These are phyloP conservation scores for Fibroporia radiculosa DNA, from an alignment of 768 basidiomycete genomes.

Conservation along the genomic window DNA sequence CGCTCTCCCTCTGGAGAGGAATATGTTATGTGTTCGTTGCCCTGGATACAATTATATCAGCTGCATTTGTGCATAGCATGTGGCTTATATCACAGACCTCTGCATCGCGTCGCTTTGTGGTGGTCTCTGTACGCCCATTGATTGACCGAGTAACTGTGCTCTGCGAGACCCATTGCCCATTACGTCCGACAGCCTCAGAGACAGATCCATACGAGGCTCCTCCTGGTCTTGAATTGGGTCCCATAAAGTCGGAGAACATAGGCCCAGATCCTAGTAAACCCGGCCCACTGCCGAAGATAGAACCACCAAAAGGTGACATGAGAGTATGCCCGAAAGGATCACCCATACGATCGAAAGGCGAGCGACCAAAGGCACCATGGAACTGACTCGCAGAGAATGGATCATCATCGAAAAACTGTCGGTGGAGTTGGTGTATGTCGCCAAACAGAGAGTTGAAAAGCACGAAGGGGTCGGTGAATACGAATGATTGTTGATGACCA, in stretches of 20 bases:
- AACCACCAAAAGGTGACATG: conserved; percentile 8
- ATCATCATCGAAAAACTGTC: conserved; percentile 10
- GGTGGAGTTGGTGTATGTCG: conserved; percentile 26
- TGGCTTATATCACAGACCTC: conserved; percentile 35
- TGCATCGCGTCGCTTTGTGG: conserved; percentile 46
- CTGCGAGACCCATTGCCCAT: conserved; percentile 43
- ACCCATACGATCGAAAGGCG: conserved; percentile 6
- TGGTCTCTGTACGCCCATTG: conserved; percentile 62
- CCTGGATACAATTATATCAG: conserved; percentile 34
- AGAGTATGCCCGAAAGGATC: conserved; percentile 9
- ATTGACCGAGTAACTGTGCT: conserved; percentile 48
- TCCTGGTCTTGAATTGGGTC: conserved; percentile 1
- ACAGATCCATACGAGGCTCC: conserved; percentile 17
- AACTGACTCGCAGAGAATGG: conserved; percentile 13
- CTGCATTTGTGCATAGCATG: not conserved
- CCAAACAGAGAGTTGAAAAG: conserved; percentile 70
- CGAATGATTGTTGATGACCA: conserved; percentile 22
- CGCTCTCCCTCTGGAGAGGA: conserved; percentile 61
- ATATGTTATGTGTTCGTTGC: conserved; percentile 66
- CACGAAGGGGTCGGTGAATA: conserved; percentile 68
- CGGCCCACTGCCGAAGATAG: conserved; percentile 1
- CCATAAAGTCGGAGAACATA: conserved; percentile 11
- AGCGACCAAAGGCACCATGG: too few species aligned
- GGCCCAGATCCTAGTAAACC: conserved; percentile 1
- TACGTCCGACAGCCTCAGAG: conserved; percentile 21